Base-by-base conservation (phyloP, 306 rosid genomes). In the Phaseolus lunatus region DNA sequence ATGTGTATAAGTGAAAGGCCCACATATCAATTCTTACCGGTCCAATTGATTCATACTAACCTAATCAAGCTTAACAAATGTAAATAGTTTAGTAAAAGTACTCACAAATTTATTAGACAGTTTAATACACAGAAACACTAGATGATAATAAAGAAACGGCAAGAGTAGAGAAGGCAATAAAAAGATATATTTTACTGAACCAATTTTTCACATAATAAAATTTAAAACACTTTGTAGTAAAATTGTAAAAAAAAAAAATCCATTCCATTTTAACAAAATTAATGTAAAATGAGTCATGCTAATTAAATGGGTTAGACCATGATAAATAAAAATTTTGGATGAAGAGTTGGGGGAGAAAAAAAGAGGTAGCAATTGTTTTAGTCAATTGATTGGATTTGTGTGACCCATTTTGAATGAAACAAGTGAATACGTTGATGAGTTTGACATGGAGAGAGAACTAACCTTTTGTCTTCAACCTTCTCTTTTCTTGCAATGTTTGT, bases 391-490 rank as follows among this genome's bases (percentile, higher is more conserved):
- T 58, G 19, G 5, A 15, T 27, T 62, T 31, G 22, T 27, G 20
- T 58, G 18, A 58, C n/a, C 64, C n/a, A 12, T 12, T 57, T 57
- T 57, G 10, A 4, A 24, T 57, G 35, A 57, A 5, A 24, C 5
- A 24, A 23, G 64, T 57, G 35, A 57, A 23, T 18, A 4, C 0
- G 0, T 50, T 50, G 2, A 20, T 23, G 35, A n/a, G 5, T 56
- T 22, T 23, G 63, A 56, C 16, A 56, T 56, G 24, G 37, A 58
- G 39, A 1, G 65, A 4, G 65, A 58, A 58, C 65, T 58, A 58
- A 58, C 65, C 19, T 26, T 58, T 58, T 58, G 39, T 26, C 65
- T 58, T 58, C 19, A 58, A 58, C 39, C 65, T 58, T 11, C 23
- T 18, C 6, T 23, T 56, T 56, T 56, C 63, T 56, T 22, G 9